Conservation (phyloP, 2,329 filamentous ascomycete species). For the Curvularia sp. region DNA sequence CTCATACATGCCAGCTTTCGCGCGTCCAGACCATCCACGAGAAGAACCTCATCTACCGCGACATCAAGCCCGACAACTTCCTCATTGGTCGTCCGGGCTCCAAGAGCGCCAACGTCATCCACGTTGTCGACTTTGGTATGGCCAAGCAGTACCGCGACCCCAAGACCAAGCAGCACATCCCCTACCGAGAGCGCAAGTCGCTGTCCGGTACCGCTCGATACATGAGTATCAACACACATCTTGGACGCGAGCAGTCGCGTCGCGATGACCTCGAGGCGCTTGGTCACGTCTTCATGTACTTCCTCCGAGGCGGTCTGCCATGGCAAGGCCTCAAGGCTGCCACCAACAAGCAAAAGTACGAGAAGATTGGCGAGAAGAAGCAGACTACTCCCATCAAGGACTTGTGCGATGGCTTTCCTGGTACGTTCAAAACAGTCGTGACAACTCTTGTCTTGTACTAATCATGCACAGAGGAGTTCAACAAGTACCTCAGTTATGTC, state of each 20-base stretch:
- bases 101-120: constrained; percentile 96
- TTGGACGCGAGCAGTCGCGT: constrained; percentile 94
- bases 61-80: constrained; percentile 99
- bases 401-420: constrained; percentile 91
- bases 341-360: constrained; percentile 94
- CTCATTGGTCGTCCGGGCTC: constrained; percentile 90
- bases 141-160: constrained; percentile 99
- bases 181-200: constrained; percentile 95
- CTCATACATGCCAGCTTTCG: constrained; percentile 68
- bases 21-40: constrained; percentile 95
- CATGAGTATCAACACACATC: constrained; percentile 99
- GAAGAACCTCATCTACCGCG: constrained; percentile 98
- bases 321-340: constrained; percentile 74
- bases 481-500: constrained; percentile 96
- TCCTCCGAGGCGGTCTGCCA: constrained; percentile 69
- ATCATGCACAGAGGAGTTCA: constrained; percentile 77
- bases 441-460: constrained; percentile 30
- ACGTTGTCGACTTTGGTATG: constrained; percentile 99
- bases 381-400: constrained; percentile 97
- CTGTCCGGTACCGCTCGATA: constrained; percentile 96
- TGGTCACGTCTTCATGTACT: constrained; percentile 75
- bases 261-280: constrained; percentile 92
- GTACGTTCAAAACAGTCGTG: constrained; percentile 51
- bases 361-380: constrained; percentile 99
- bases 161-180: constrained; percentile 98